These are phyloP conservation scores for Patellifolia procumbens DNA, from an alignment of 179 eudicot genomes.

Conservation along the genomic window DNA sequence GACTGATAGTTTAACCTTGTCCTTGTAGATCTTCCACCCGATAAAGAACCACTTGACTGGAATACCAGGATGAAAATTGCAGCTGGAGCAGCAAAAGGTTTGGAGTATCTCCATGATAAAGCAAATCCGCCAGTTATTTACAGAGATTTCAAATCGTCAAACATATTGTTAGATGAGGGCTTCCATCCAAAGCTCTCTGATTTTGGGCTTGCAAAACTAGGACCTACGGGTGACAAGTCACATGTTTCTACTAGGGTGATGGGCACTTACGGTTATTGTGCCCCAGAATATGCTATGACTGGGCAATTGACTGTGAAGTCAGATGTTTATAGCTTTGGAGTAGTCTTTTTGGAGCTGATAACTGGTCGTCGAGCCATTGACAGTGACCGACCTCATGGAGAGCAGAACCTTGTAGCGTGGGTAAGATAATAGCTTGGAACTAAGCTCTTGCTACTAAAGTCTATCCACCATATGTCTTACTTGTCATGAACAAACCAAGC, in stretches of 20 bases:
- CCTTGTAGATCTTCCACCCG: slow-evolving; percentile 18
- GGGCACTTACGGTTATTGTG: slow-evolving; percentile 22
- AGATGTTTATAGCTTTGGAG: slow-evolving; percentile 18
- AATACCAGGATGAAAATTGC: slow-evolving; percentile 39
- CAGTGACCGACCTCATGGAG: slow-evolving; percentile 19
- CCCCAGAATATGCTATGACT: slow-evolving; percentile 23
- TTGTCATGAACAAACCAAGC: background rate
- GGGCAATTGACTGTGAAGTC: slow-evolving; percentile 22
- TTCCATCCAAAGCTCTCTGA: slow-evolving; percentile 41
- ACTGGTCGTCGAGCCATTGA: slow-evolving; percentile 24
- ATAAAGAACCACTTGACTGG: slow-evolving; percentile 21
- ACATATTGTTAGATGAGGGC: slow-evolving; percentile 35
- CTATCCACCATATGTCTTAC: background rate
- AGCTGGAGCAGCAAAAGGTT: slow-evolving; percentile 39
- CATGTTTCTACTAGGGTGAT: slow-evolving; percentile 22
- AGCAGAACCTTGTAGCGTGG: slow-evolving; percentile 23
- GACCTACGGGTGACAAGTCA: slow-evolving; percentile 21
- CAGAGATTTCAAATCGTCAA: slow-evolving; percentile 40
- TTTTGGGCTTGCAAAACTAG: slow-evolving; percentile 39
- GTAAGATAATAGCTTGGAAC: slow-evolving; percentile 5
- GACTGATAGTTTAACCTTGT: background rate
- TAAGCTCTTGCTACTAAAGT: background rate
- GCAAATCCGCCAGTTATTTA: slow-evolving; percentile 40
- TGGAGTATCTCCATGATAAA: slow-evolving; percentile 39
- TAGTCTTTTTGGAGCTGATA: slow-evolving; percentile 18